phyloP scores from a whole-genome alignment of 129 eudicot genomes.

The Heracleum sosnowskyi region DNA sequence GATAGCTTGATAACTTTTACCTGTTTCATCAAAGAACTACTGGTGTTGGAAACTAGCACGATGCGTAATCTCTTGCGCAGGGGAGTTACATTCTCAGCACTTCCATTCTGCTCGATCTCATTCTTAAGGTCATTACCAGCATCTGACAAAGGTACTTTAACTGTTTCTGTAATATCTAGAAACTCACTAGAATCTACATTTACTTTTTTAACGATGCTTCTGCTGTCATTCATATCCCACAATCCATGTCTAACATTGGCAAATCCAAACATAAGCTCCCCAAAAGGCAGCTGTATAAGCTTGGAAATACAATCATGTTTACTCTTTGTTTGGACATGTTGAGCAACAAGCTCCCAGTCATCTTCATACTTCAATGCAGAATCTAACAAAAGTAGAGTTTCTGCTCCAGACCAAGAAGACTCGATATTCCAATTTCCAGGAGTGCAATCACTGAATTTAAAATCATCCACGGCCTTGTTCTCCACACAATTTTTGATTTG shows the following conservation, averaged over 20 bases:
- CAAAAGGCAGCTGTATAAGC: constrained; percentile 84
- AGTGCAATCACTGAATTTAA: constrained; percentile 38
- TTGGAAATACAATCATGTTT: constrained; percentile 82
- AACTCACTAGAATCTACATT: constrained; percentile 28
- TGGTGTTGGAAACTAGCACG: constrained; percentile 34
- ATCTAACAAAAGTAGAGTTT: constrained; percentile 80
- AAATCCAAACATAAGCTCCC: constrained; percentile 84
- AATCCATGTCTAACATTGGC: constrained; percentile 25
- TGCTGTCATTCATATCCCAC: constrained; percentile 24
- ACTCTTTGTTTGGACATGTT: constrained; percentile 67
- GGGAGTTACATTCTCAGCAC: constrained; percentile 43
- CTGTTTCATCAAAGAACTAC: constrained; percentile 41
- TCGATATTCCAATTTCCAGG: constrained; percentile 16
- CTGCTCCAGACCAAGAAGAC: constrained; percentile 77
- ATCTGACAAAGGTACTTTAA: constrained; percentile 6
- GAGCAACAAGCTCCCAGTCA: constrained; percentile 90
- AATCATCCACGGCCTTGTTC: constrained; percentile 52
- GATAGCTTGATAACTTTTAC: constrained; percentile 8
- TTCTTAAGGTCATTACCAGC: constrained; percentile 27
- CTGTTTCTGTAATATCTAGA: constrained; percentile 26
- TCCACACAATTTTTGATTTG: constrained; percentile 45
- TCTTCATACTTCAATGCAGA: constrained; percentile 83
- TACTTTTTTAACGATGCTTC: constrained; percentile 20
- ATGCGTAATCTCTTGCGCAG: constrained; percentile 47
- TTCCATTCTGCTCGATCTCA: constrained; percentile 41